phyloP scores from a whole-genome alignment of 1,284 basidiomycete species.

The Ceratobasidium sp. region DNA sequence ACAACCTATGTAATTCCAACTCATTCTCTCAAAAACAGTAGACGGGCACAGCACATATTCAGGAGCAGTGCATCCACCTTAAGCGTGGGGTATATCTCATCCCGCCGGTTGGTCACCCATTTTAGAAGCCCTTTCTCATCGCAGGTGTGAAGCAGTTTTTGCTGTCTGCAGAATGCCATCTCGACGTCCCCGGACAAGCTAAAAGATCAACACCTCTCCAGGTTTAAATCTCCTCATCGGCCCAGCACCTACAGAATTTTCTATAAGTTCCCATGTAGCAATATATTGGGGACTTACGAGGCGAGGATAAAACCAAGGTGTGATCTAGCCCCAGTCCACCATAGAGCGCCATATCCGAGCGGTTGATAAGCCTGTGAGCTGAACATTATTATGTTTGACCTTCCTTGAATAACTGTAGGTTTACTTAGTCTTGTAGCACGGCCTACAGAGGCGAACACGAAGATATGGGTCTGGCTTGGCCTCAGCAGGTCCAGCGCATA shows the following conservation, averaged over 20 bases:
- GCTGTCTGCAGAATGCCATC: background rate
- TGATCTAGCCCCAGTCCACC: background rate
- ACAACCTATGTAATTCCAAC: no score
- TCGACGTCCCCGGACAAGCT: background rate
- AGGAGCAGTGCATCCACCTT: background rate
- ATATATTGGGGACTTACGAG: background rate
- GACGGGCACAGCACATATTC: background rate
- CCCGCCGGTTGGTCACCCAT: background rate
- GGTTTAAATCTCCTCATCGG: background rate
- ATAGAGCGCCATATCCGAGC: background rate
- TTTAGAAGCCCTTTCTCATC: background rate
- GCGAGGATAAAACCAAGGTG: background rate
- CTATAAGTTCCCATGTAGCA: background rate
- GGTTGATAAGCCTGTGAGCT: background rate
- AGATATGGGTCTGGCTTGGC: slow-evolving; percentile 1
- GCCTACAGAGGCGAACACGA: background rate
- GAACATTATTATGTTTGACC: background rate
- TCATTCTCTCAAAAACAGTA: background rate
- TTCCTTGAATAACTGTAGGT: background rate
- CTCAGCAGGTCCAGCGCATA: background rate
- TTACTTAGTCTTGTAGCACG: slow-evolving; percentile 4
- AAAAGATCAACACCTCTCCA: background rate
- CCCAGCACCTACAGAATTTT: background rate
- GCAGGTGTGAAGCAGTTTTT: background rate
- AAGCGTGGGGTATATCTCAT: background rate